These are phyloP conservation scores for Canavalia gladiata DNA, from an alignment of 306 rosid species.

Conservation along the genomic window DNA sequence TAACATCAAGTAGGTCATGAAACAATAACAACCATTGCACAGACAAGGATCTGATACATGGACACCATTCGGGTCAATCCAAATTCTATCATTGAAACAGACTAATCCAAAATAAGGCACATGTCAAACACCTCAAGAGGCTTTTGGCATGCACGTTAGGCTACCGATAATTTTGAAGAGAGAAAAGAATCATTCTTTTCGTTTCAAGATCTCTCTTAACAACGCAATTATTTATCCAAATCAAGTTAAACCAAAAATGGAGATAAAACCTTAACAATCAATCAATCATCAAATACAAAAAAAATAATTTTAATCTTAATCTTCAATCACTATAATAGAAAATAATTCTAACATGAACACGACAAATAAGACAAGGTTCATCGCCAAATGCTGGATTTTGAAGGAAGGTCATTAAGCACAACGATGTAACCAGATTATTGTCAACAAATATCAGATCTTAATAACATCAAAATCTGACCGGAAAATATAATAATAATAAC, in stretches of 20 bases:
- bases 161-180: background rate
- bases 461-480: background rate
- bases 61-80: background rate
- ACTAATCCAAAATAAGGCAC: background rate
- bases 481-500: no score
- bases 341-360: background rate
- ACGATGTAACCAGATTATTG: background rate
- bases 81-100: background rate
- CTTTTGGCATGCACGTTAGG: background rate
- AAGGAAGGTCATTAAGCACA: background rate
- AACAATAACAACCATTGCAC: no score
- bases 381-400: background rate
- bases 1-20: background rate
- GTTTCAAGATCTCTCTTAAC: no score
- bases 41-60: background rate
- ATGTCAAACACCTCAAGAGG: background rate
- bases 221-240: background rate
- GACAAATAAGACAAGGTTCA: background rate
- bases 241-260: background rate
- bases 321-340: background rate
- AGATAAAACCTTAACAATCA: background rate
- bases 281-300: background rate
- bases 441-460: slow-evolving; percentile 33
- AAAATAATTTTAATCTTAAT: background rate
- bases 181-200: background rate